Percentiles rank a stretch among this genome's conserved stretches.
These are phyloP conservation scores for Saraca asoca DNA, from an alignment of 331 rosid species.

Conservation along the genomic window DNA sequence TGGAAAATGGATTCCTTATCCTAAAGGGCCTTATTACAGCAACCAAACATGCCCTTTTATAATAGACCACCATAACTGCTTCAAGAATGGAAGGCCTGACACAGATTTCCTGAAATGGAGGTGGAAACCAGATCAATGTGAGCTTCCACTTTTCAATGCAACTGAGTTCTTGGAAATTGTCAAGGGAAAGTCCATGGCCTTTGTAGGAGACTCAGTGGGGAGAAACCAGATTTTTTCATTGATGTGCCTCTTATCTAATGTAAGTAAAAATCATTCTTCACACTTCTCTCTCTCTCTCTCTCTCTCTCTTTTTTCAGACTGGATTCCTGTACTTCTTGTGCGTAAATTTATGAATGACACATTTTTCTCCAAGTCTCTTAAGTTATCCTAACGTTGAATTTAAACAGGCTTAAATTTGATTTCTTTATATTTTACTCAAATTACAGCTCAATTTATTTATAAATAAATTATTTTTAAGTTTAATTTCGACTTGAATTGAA, in stretches of 20 bases:
- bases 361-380: too few relatives aligned
- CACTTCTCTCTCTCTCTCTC: too few relatives aligned
- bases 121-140: constrained; percentile 87
- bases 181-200: constrained; percentile 80
- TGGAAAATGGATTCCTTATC: constrained; percentile 66
- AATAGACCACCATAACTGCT: constrained; percentile 84
- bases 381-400: too few relatives aligned
- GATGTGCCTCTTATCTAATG: constrained; percentile 86
- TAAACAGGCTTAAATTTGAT: too few relatives aligned
- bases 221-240: constrained; percentile 95
- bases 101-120: constrained; percentile 84
- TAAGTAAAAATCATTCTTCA: constrained; percentile 29
- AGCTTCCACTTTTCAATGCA: constrained; percentile 78
- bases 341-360: too few relatives aligned
- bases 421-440: too few relatives aligned
- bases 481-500: too few relatives aligned
- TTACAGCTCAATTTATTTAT: too few relatives aligned
- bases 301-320: too few relatives aligned
- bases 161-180: constrained; percentile 72
- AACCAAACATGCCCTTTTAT: constrained; percentile 56
- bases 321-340: too few relatives aligned
- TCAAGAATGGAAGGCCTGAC: constrained; percentile 88
- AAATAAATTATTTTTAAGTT: too few relatives aligned
- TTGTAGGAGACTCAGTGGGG: constrained; percentile 91
- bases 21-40: constrained; percentile 53